Evolutionary conservation across 202 grass and related monocot species (phyloP).

Genomic region (Schoenoplectus tabernaemontani): DNA sequence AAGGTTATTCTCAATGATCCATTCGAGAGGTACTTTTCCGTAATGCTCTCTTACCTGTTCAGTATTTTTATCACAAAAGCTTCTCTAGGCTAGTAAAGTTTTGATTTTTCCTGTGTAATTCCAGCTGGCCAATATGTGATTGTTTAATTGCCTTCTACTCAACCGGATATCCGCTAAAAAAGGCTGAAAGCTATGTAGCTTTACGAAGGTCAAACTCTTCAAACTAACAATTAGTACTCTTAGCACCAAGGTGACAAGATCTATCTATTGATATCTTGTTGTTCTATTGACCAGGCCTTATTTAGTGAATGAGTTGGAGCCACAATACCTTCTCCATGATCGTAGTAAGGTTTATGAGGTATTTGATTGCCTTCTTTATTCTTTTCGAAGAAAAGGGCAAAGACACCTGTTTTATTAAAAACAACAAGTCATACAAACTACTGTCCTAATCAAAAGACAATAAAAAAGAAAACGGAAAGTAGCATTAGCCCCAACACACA

Average conservation of each 20-base stretch:
- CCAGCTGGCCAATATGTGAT: conserved; percentile 92
- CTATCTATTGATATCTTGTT: conserved; percentile 24
- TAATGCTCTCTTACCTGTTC: conserved; percentile 12
- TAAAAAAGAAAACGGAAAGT: background rate
- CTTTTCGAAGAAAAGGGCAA: background rate
- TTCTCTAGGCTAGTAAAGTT: conserved; percentile 12
- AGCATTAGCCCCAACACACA: too few species aligned
- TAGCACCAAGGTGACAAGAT: conserved; percentile 5
- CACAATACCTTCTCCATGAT: conserved; percentile 83
- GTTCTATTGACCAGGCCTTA: conserved; percentile 55
- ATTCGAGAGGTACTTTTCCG: conserved; percentile 58
- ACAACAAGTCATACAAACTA: background rate
- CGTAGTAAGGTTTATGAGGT: conserved; percentile 98
- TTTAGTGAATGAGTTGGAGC: conserved; percentile 77
- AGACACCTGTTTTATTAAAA: background rate
- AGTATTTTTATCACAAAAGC: background rate
- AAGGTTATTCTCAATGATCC: conserved; percentile 82
- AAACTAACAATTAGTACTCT: conserved; percentile 11
- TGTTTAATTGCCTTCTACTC: conserved; percentile 95
- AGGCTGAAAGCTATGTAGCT: conserved; percentile 68
- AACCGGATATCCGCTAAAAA: conserved; percentile 82
- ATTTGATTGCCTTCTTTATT: conserved; percentile 18
- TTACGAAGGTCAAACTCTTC: conserved; percentile 53
- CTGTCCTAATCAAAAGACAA: background rate
- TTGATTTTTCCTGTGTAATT: conserved; percentile 28